Evolutionary conservation across 108 stramenopile species (phyloP), one percentile per base, ranked within the genome.

Genomic region (Epipyxis sp.): DNA sequence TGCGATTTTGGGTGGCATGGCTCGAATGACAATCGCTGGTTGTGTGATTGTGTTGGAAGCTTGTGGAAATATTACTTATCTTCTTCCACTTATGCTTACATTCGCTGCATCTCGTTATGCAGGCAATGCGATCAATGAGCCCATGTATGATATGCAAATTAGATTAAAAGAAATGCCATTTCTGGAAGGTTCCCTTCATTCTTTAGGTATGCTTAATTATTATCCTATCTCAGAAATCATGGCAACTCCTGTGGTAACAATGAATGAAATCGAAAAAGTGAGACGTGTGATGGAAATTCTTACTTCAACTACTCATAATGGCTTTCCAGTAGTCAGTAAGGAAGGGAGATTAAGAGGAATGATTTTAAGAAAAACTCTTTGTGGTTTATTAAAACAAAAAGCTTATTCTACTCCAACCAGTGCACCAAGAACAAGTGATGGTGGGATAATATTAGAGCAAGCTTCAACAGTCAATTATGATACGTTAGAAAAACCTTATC

Each of bases 21-120:
- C 80, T 1, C 83, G 85, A 39, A 86, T 86, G 83, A 54, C 84
- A 30, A 42, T 86, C 3, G 81, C 83, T 81, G 80, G 81, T 81
- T 39, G 83, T 78, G 67, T 82, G 76, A 13, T 84, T 82, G 25
- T 79, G 76, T 10, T 84, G 78, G 84, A 82, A 83, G 0, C 58
- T 80, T 79, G 81, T 78, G 65, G 81, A 46, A 76, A 76, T 54
- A n/a, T 29, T 10, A 67, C 0, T 72, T 84, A 83, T 37, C 78
- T 84, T 42, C 77, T 84, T 29, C 84, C 84, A 37, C 44, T 84
- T 54, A 84, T 84, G 84, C 79, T 84, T 0, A 82, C 82, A 16
- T 84, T 84, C 59, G 79, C 82, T 30, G 39, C 72, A 1, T 81
- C 81, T 0, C 71, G 84, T 34, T 76, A 74, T 1, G 78, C 79